phyloP scores from a whole-genome alignment of 1,139 yeast species.

The Candida sanyaensis region DNA sequence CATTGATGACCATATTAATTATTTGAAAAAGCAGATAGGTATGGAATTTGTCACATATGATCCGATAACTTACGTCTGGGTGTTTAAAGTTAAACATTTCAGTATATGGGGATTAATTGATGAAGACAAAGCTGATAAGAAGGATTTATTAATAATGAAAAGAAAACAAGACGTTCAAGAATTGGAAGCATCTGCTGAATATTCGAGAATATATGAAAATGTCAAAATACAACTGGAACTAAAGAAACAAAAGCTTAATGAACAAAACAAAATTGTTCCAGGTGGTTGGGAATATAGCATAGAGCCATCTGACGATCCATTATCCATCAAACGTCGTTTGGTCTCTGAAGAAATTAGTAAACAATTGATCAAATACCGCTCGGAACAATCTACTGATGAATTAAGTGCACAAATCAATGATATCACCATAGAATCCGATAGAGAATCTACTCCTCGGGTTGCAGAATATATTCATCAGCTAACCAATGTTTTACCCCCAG shows the following conservation, averaged over 20 bases:
- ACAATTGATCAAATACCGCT: slow-evolving; percentile 23
- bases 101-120: slow-evolving; percentile 91
- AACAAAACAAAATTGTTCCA: slow-evolving; percentile 34
- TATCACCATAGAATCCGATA: slow-evolving; percentile 31
- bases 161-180: slow-evolving; percentile 32
- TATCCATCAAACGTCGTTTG: slow-evolving; percentile 23
- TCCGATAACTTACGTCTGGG: slow-evolving; percentile 75
- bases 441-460: slow-evolving; percentile 7
- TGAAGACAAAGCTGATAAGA: slow-evolving; percentile 62
- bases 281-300: slow-evolving; percentile 34
- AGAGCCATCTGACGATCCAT: slow-evolving; percentile 22
- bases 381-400: slow-evolving; percentile 18
- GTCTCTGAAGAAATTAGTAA: slow-evolving; percentile 31
- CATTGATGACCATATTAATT: slow-evolving; percentile 43
- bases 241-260: slow-evolving; percentile 35
- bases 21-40: slow-evolving; percentile 53
- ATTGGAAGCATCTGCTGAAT: slow-evolving; percentile 25
- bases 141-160: slow-evolving; percentile 27
- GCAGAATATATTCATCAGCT: slow-evolving; percentile 37
- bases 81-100: slow-evolving; percentile 85
- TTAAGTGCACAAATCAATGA: slow-evolving; percentile 31
- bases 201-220: slow-evolving; percentile 30
- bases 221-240: slow-evolving; percentile 32
- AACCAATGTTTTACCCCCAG: slow-evolving; percentile 32
- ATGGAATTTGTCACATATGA: slow-evolving; percentile 82